phyloP scores from a whole-genome alignment of 2,329 filamentous ascomycete species.

The Ophioceras dolichostomum region DNA sequence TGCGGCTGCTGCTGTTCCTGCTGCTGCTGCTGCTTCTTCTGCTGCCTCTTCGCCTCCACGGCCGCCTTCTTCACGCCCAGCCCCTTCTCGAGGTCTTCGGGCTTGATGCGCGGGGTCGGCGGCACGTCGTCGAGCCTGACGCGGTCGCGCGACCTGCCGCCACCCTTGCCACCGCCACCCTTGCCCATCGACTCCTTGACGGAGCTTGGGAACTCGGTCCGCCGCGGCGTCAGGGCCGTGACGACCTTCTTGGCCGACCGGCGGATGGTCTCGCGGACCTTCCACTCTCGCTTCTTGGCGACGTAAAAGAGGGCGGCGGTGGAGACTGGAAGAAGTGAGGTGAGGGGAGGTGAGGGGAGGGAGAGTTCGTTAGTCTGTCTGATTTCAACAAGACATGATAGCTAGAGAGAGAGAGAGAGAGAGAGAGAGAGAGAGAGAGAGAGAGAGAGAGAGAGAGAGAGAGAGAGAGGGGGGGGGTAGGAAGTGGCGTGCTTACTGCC shows the following conservation, averaged over 20 bases:
- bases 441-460: too few relatives aligned
- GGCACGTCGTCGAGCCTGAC: constrained; percentile 43
- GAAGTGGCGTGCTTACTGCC: too few relatives aligned
- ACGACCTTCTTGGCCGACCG: constrained; percentile 53
- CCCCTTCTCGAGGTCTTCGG: constrained; percentile 49
- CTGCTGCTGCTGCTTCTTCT: constrained; percentile 15
- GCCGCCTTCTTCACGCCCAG: constrained; percentile 17
- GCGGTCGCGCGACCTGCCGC: constrained; percentile 19
- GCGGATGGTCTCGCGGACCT: constrained; percentile 57
- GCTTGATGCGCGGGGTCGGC: constrained; percentile 41
- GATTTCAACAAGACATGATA: too few relatives aligned
- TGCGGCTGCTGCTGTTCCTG: constrained; percentile 16
- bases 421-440: constrained; percentile 5
- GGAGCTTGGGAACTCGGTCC: constrained; percentile 46
- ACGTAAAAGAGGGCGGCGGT: constrained; percentile 62
- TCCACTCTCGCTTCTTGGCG: constrained; percentile 79
- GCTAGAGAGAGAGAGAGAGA: not conserved
- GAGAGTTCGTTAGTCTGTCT: too few relatives aligned
- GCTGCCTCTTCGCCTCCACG: not conserved
- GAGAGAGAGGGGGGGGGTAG: too few relatives aligned
- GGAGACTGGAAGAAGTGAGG: too few relatives aligned
- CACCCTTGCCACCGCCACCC: too few relatives aligned
- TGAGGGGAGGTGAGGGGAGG: too few relatives aligned
- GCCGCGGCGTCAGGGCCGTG: constrained; percentile 48
- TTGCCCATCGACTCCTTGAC: constrained; percentile 36